These are phyloP conservation scores for Crithidia mellificae DNA, from an alignment of 208 protist genomes.

Conservation along the genomic window DNA sequence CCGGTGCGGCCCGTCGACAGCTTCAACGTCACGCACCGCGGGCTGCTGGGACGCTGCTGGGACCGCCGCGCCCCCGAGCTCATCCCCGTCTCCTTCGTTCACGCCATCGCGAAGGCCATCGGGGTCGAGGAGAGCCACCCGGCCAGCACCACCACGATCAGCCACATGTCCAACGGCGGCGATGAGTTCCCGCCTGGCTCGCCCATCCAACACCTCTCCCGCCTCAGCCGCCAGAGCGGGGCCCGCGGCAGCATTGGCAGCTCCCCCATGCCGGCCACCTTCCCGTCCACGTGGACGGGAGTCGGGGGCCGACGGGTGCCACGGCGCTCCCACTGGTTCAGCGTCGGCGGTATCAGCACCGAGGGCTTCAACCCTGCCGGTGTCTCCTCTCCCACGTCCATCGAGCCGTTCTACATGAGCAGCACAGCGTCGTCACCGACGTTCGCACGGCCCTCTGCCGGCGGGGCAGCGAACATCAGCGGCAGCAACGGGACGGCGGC, in stretches of 20 bases:
- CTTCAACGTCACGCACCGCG: slow-evolving; percentile 72
- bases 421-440: slow-evolving; percentile 12
- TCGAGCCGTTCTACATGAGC: slow-evolving; percentile 19
- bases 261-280: background rate
- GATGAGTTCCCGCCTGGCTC: slow-evolving; percentile 21
- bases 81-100: slow-evolving; percentile 39
- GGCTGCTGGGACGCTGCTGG: slow-evolving; percentile 77
- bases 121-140: slow-evolving; percentile 17
- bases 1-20: slow-evolving; percentile 57
- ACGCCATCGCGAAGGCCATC: slow-evolving; percentile 30
- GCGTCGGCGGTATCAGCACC: slow-evolving; percentile 36
- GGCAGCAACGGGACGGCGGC: too few species aligned
- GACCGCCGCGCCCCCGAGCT: slow-evolving; percentile 60
- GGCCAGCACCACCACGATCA: slow-evolving; percentile 16
- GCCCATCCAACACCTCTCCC: slow-evolving; percentile 10
- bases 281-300: background rate
- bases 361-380: slow-evolving; percentile 7
- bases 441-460: background rate
- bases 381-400: background rate
- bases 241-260: background rate
- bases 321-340: slow-evolving; percentile 66
- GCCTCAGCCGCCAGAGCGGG: slow-evolving; percentile 9
- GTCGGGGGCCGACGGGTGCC: slow-evolving; percentile 28
- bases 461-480: background rate
- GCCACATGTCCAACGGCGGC: slow-evolving; percentile 6